A percentile compares a stretch with the other conserved stretches of the same genome.
Conservation (phyloP, 176 grass and related monocot species). For the Metroxylon sagu region DNA sequence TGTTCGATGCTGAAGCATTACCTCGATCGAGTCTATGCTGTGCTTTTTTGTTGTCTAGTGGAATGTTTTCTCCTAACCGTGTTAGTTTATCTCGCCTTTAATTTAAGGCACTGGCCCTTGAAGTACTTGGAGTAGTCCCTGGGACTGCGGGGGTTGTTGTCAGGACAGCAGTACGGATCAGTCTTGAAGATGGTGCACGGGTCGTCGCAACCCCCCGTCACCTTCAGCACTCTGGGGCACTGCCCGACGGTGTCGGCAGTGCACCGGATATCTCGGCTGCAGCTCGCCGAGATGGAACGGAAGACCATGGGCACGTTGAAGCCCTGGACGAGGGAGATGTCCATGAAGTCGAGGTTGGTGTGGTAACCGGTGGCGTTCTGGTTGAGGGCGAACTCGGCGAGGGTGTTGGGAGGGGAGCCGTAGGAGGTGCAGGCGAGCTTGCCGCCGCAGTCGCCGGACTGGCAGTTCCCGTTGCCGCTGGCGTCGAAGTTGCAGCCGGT, state of each 20-base stretch:
- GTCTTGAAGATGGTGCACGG: conserved; percentile 33
- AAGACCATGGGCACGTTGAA: conserved; percentile 57
- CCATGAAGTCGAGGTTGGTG: conserved; percentile 21
- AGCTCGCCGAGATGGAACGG: conserved; percentile 7
- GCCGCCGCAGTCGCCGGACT: conserved; percentile 46
- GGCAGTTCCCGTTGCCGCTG: conserved; percentile 24
- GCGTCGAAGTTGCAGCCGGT: conserved; percentile 45
- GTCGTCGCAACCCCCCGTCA: conserved; percentile 30
- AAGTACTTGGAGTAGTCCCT: conserved; percentile 40
- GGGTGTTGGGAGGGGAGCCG: conserved; percentile 32
- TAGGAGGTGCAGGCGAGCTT: conserved; percentile 18
- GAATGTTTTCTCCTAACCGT: too few species aligned
- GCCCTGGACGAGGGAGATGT: conserved; percentile 50
- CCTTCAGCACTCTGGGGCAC: conserved; percentile 26
- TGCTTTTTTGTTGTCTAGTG: too few species aligned
- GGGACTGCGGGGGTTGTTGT: conserved; percentile 6
- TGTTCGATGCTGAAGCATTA: too few species aligned
- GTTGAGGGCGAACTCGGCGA: conserved; percentile 43
- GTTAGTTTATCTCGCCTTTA: too few species aligned
- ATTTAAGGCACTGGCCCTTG: too few species aligned
- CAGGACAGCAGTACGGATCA: conserved; percentile 23
- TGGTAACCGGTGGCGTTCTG: neutral
- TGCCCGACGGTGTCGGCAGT: conserved; percentile 15
- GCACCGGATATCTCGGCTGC: conserved; percentile 12
- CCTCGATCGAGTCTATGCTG: too few species aligned